These are phyloP conservation scores for Cucumis variabilis DNA, from an alignment of 331 rosid species.

Conservation along the genomic window DNA sequence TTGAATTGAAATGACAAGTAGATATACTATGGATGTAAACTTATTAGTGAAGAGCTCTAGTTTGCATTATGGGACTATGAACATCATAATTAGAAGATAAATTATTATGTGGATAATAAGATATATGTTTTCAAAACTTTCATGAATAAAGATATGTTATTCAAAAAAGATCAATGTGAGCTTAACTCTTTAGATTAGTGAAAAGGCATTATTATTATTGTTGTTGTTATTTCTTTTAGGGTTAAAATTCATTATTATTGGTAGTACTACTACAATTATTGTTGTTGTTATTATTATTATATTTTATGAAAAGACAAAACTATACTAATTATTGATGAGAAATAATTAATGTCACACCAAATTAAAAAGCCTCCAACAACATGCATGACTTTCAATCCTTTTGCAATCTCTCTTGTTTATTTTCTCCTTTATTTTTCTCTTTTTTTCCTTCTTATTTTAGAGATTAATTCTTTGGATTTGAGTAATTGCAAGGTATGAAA, in stretches of 20 bases:
- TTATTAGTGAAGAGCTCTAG: not conserved
- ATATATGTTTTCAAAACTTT: not conserved
- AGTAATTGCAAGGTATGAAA: not conserved
- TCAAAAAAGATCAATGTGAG: not conserved
- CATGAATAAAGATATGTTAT: not conserved
- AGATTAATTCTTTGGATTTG: not conserved
- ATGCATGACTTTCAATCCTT: not conserved
- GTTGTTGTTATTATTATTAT: not conserved
- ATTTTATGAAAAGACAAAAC: slow-evolving; percentile 9
- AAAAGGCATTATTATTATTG: not conserved
- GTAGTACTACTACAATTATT: not conserved
- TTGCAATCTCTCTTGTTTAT: not conserved
- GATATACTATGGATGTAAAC: not conserved
- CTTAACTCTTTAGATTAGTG: not conserved
- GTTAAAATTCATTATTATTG: not conserved
- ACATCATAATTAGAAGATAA: not conserved
- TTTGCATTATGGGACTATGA: not conserved
- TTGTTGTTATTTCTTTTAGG: not conserved
- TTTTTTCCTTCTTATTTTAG: not conserved
- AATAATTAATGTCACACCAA: slow-evolving; percentile 21
- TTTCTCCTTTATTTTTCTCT: not conserved
- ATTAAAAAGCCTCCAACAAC: slow-evolving; percentile 14
- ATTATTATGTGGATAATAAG: not conserved
- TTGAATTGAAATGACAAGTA: not conserved
- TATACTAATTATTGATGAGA: slow-evolving; percentile 21